Conservation (phyloP, 768 basidiomycete species). For the Phanerodontia chrysosporium region DNA sequence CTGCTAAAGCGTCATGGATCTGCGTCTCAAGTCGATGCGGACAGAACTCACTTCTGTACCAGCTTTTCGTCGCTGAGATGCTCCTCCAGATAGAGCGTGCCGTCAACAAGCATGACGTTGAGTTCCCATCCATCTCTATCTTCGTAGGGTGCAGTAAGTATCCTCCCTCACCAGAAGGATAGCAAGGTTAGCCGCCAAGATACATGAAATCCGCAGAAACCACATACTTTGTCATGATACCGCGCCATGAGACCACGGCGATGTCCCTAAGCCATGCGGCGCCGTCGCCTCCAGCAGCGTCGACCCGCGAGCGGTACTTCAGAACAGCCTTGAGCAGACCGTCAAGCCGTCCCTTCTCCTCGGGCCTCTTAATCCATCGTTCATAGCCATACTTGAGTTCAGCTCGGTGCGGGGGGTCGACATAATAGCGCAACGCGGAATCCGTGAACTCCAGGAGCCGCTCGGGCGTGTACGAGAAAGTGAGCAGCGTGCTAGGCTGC, state of each 20-base stretch:
- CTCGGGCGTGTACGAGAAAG: conserved; percentile 65
- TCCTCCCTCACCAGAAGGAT: conserved; percentile 46
- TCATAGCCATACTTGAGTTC: conserved; percentile 71
- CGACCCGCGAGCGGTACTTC: conserved; percentile 35
- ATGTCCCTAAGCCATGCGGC: conserved; percentile 38
- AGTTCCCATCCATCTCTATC: conserved; percentile 74
- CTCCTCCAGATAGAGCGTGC: conserved; percentile 73
- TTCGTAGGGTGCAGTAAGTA: conserved; percentile 81
- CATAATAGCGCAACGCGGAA: conserved; percentile 67
- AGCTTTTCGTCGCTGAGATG: conserved; percentile 57
- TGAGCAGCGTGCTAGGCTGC: conserved; percentile 60
- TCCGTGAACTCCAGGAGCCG: conserved; percentile 61
- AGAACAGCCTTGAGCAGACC: conserved; percentile 56
- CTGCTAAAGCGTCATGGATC: conserved; percentile 31
- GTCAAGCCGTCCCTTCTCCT: conserved; percentile 66
- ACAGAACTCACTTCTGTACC: conserved; percentile 56
- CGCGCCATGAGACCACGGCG: conserved; percentile 70
- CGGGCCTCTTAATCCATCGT: conserved; percentile 62
- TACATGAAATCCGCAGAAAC: background rate
- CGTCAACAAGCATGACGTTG: conserved; percentile 75
- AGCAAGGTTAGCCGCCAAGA: background rate
- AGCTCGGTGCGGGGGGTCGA: conserved; percentile 60
- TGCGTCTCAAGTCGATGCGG: background rate
- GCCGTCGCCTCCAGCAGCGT: conserved; percentile 26
- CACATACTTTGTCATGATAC: conserved; percentile 78